Base-by-base conservation (phyloP, 2,329 filamentous ascomycete species). In the Dichotomopilus funicola region DNA sequence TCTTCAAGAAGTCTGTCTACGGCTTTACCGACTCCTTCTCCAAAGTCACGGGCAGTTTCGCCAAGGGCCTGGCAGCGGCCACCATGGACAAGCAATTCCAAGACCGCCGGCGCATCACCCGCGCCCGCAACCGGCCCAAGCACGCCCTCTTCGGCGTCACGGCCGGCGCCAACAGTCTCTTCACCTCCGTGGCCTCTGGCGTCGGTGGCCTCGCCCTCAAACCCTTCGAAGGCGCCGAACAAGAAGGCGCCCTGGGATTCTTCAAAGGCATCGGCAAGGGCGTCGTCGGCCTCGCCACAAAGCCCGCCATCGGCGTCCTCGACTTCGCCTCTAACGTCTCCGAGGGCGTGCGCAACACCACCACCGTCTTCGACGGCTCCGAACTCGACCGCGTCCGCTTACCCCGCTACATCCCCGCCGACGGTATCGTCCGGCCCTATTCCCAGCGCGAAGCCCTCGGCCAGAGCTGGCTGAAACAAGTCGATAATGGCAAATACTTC, bases 61-160 rank as follows among this genome's bases (percentile, higher is more conserved):
- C 91, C 63, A 99, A 99, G 74, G 94, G 94, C 57, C 82, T 99
- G 48, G 91, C 94, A 2, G 94, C 91, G 37, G 94, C 94, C 13
- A 96, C 92, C 5, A 81, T 99, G 62, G 94, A 99, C 75, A 97
- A 99, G 72, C 92, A 99, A 68, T 99, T 97, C 75, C 95, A 99
- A 70, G 91, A 97, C 70, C 86, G 92, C 58, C 86, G 94, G 52
- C 88, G 95, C 56, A 99, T 97, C 78, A 91, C 91, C 3, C 85
- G 90, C 58, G 89, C 91, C 34, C 84, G 95, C 47, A 99, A 99
- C 71, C 80, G 92, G 58, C 95, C 94, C 3, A 99, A 99, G 76
- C 94, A 99, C 69, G 95, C 94, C 4, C 78, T 99, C 2, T 99
- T 96, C 66, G 94, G 95, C 51, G 92, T 99, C 49, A 95, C 92